These are phyloP conservation scores for Globisporangium irregulare DNA, from an alignment of 352 stramenopile species.

Conservation along the genomic window DNA sequence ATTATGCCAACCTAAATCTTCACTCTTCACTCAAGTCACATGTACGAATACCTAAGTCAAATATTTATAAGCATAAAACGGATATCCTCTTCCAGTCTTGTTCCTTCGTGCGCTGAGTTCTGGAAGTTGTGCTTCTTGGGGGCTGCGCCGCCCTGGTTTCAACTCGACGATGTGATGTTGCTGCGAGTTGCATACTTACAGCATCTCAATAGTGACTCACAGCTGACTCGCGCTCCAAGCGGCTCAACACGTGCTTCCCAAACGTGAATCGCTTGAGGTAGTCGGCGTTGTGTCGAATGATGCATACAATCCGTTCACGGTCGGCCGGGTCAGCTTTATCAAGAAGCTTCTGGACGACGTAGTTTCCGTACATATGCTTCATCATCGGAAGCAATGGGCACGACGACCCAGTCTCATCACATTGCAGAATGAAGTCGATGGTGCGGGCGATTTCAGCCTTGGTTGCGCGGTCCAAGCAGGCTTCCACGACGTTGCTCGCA, in stretches of 20 bases:
- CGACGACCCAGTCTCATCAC: conserved; percentile 63
- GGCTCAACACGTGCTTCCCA: conserved; percentile 91
- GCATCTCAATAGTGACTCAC: conserved; percentile 22
- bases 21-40: conserved; percentile 10
- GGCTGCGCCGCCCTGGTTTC: background rate
- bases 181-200: conserved; percentile 4
- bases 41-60: conserved; percentile 9
- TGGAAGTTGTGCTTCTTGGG: background rate
- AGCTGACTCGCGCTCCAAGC: conserved; percentile 49
- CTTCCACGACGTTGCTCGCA: conserved; percentile 95
- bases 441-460: conserved; percentile 79
- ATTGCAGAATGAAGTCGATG: conserved; percentile 75
- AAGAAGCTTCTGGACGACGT: conserved; percentile 96
- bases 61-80: conserved; percentile 13
- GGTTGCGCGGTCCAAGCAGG: conserved; percentile 88
- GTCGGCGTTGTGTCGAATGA: conserved; percentile 88
- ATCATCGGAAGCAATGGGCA: conserved; percentile 92
- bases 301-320: conserved; percentile 85
- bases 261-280: conserved; percentile 92
- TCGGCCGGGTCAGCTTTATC: conserved; percentile 87
- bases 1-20: conserved; percentile 7
- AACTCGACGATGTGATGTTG: background rate
- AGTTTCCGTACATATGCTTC: conserved; percentile 96
- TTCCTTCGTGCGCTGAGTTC: conserved; percentile 1
- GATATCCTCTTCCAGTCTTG: background rate